Conservation (phyloP, 2,329 filamentous ascomycete genomes). For the Elsinoe batatas region DNA sequence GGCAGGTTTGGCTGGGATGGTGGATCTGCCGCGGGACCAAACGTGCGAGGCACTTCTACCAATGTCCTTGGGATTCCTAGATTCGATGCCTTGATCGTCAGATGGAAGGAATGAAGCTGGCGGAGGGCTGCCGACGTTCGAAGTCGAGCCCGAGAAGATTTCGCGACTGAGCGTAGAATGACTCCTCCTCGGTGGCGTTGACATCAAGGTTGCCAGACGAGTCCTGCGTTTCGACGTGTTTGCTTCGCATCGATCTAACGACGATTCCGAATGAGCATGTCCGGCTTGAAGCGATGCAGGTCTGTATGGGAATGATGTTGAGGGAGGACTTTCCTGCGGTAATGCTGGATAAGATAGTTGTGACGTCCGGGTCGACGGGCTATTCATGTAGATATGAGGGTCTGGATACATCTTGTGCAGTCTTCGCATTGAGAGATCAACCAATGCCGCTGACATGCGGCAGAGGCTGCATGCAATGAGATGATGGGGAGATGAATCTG, state of each 20-base stretch:
- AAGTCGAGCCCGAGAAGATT: neutral
- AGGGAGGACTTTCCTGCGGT: neutral
- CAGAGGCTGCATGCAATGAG: too few species aligned
- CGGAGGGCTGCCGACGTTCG: neutral
- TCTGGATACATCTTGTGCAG: neutral
- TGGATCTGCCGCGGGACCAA: neutral
- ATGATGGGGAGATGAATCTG: too few species aligned
- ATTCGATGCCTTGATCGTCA: neutral
- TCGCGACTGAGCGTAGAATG: neutral
- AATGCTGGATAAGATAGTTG: neutral
- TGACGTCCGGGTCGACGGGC: neutral
- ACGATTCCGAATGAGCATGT: neutral
- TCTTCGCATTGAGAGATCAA: neutral
- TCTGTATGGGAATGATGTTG: neutral
- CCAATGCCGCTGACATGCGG: neutral
- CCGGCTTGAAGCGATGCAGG: neutral
- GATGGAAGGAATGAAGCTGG: neutral
- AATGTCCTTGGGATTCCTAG: neutral
- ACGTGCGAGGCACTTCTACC: neutral
- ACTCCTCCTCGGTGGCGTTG: neutral
- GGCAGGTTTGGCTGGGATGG: neutral
- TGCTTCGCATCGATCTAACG: neutral
- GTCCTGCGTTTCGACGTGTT: constrained; percentile 7
- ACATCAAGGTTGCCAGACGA: neutral
- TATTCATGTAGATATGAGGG: neutral